Evolutionary conservation across 2,329 filamentous ascomycete species (phyloP).

Genomic region (Phialemonium atrogriseum): DNA sequence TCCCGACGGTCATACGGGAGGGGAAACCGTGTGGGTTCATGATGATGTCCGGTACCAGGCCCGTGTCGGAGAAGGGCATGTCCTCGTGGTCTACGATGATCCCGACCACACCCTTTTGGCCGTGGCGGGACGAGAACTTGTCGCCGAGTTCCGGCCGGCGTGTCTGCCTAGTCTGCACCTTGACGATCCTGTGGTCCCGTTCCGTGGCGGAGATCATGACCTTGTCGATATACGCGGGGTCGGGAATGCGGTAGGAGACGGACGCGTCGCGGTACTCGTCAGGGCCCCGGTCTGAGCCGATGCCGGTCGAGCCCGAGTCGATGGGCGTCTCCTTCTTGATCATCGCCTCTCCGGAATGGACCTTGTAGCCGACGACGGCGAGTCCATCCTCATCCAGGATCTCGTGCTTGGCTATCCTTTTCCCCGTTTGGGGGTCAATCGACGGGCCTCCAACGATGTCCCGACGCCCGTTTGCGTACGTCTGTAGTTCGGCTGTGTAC

Average conservation of each 20-base stretch:
- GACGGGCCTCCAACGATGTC: conserved; percentile 58
- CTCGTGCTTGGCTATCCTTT: conserved; percentile 58
- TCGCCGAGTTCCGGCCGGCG: conserved; percentile 90
- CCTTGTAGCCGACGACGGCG: conserved; percentile 73
- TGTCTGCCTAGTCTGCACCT: conserved; percentile 94
- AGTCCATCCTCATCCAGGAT: conserved; percentile 80
- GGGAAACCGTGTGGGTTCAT: conserved; percentile 99
- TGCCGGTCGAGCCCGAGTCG: conserved; percentile 64
- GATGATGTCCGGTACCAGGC: conserved; percentile 95
- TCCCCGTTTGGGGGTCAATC: conserved; percentile 52
- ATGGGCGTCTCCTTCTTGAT: conserved; percentile 83
- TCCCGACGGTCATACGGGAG: conserved; percentile 98
- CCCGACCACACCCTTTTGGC: conserved; percentile 94
- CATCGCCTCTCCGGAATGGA: conserved; percentile 75
- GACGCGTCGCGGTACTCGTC: conserved; percentile 60
- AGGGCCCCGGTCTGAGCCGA: conserved; percentile 57
- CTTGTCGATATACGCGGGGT: conserved; percentile 89
- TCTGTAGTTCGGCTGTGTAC: conserved; percentile 76
- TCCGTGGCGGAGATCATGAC: conserved; percentile 90
- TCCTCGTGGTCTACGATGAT: conserved; percentile 96
- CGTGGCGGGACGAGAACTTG: conserved; percentile 97
- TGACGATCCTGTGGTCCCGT: conserved; percentile 77
- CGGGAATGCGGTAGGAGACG: conserved; percentile 73
- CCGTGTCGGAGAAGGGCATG: conserved; percentile 88
- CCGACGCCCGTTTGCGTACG: conserved; percentile 73